These are phyloP conservation scores for Didymella pinodella DNA, from an alignment of 2,329 filamentous ascomycete species.

Conservation along the genomic window DNA sequence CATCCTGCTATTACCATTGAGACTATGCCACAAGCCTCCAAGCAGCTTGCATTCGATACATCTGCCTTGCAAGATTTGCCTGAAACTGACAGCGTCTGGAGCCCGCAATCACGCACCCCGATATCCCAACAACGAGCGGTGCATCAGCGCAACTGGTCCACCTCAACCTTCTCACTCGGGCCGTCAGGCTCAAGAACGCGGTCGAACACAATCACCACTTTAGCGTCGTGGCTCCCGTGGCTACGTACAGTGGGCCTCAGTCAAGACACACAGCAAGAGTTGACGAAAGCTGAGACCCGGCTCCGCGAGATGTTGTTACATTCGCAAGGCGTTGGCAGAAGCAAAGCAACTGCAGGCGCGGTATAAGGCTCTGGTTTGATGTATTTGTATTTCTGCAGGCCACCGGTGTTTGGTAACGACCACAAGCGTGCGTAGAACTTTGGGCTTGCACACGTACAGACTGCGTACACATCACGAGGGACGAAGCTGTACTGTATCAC, in stretches of 20 bases:
- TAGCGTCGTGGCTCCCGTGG: conserved; percentile 50
- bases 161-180: conserved; percentile 28
- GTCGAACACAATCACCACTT: conserved; percentile 42
- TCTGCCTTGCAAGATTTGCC: conserved; percentile 39
- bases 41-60: conserved; percentile 47
- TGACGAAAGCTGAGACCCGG: conserved; percentile 43
- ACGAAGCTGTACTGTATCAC: conserved; percentile 13
- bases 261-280: conserved; percentile 29
- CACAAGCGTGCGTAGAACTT: not conserved
- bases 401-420: not conserved
- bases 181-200: conserved; percentile 26
- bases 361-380: conserved; percentile 20
- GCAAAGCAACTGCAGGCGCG: conserved; percentile 37
- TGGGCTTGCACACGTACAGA: not conserved
- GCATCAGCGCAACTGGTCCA: conserved; percentile 38
- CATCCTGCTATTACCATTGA: conserved; percentile 47
- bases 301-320: conserved; percentile 44
- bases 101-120: conserved; percentile 24
- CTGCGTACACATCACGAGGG: conserved; percentile 4
- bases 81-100: conserved; percentile 14
- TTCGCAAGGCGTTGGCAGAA: conserved; percentile 37
- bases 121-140: conserved; percentile 20
- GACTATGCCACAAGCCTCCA: conserved; percentile 44
- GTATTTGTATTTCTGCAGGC: conserved; percentile 1
- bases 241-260: conserved; percentile 33